A percentile compares a stretch with the other conserved stretches of the same genome.
Conservation (phyloP, 1,284 basidiomycete species). For the Ceratobasidium sp. region DNA sequence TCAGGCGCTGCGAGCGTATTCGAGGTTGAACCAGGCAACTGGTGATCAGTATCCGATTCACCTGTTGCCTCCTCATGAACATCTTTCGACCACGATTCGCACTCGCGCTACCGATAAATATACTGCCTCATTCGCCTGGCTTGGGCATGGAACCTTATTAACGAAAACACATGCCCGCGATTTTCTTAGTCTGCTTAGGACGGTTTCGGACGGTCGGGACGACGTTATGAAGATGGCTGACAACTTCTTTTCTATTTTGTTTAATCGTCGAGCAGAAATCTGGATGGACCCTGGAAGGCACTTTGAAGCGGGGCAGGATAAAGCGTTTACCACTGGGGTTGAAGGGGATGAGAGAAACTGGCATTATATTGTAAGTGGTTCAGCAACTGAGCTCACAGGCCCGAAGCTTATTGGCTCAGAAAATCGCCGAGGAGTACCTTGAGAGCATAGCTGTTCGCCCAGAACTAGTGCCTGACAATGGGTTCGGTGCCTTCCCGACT, state of each 20-base stretch:
- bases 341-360: constrained; percentile 36
- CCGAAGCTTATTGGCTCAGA: background rate
- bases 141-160: constrained; percentile 36
- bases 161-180: constrained; percentile 15
- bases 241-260: constrained; percentile 35
- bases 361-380: constrained; percentile 12
- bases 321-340: constrained; percentile 23
- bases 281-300: constrained; percentile 34
- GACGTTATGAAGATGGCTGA: constrained; percentile 40
- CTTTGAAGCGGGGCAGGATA: constrained; percentile 4
- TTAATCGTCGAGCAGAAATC: constrained; percentile 23
- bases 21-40: background rate
- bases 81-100: constrained; percentile 33
- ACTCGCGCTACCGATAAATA: constrained; percentile 15
- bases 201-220: constrained; percentile 8
- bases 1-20: constrained; percentile 23
- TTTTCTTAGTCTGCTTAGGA: constrained; percentile 16
- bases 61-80: constrained; percentile 38
- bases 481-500: background rate
- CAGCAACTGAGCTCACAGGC: background rate
- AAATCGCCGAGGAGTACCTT: constrained; percentile 27
- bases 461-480: background rate
- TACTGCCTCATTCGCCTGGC: constrained; percentile 32
- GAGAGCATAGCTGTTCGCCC: constrained; percentile 3
- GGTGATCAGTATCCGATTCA: constrained; percentile 24